phyloP scores from a whole-genome alignment of 352 stramenopile genomes.

The Phytophthora brassicae region DNA sequence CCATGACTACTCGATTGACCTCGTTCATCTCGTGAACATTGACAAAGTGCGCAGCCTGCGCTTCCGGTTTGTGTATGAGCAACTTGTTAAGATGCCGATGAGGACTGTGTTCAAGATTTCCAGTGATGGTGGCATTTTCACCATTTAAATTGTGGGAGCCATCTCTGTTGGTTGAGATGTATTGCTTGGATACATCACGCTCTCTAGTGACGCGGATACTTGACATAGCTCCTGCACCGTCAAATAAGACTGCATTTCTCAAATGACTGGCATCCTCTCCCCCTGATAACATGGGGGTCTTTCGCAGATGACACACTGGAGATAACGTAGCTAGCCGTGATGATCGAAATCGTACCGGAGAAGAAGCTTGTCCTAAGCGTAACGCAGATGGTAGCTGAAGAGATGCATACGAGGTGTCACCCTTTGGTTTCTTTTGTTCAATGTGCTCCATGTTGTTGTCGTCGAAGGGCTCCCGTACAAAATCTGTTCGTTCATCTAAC shows the following conservation, averaged over 20 bases:
- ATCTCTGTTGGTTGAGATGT: constrained; percentile 4
- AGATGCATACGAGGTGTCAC: constrained; percentile 7
- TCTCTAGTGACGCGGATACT: constrained; percentile 34
- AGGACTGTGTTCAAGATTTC: constrained; percentile 8
- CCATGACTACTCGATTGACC: constrained; percentile 55
- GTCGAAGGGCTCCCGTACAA: constrained; percentile 18
- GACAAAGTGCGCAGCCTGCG: background rate
- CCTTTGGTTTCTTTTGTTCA: constrained; percentile 15
- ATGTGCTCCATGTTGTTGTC: background rate
- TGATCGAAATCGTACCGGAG: constrained; percentile 1
- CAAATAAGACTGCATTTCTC: constrained; percentile 43
- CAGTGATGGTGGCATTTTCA: background rate
- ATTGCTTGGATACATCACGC: constrained; percentile 31
- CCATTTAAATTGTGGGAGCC: background rate
- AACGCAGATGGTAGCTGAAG: constrained; percentile 10
- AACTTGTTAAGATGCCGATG: constrained; percentile 27
- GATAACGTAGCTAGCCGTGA: background rate
- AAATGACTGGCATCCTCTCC: constrained; percentile 17
- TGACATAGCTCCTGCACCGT: constrained; percentile 33
- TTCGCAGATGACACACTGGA: constrained; percentile 10
- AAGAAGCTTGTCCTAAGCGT: constrained; percentile 1
- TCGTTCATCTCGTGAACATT: constrained; percentile 45
- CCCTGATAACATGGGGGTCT: constrained; percentile 13
- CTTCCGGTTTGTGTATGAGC: constrained; percentile 17
- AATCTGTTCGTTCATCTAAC: constrained; percentile 50